These are phyloP conservation scores for Firmiana major DNA, from an alignment of 345 rosid species.

Conservation along the genomic window DNA sequence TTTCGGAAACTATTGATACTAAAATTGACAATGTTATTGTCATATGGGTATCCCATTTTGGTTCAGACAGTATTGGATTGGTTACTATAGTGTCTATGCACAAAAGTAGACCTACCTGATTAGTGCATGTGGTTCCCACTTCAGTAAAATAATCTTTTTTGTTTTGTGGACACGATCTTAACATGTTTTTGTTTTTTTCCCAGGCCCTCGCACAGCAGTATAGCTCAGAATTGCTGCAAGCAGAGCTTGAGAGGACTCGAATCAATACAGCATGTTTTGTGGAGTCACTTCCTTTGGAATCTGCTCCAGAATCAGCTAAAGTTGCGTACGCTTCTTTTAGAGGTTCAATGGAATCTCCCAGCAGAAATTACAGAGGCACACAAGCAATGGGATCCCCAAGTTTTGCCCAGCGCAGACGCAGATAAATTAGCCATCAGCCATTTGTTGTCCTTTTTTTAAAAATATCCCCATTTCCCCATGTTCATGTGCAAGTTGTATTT, in stretches of 20 bases:
- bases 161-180: neutral
- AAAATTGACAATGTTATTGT: neutral
- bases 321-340: constrained; percentile 55
- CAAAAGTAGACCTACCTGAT: neutral
- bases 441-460: too few relatives aligned
- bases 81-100: neutral
- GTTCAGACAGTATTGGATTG: neutral
- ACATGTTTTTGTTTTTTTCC: neutral
- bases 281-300: constrained; percentile 61
- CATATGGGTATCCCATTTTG: neutral
- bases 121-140: neutral
- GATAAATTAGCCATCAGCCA: constrained; percentile 30
- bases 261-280: constrained; percentile 85
- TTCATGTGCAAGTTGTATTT: neutral
- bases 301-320: constrained; percentile 64
- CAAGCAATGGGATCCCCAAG: constrained; percentile 57
- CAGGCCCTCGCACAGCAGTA: constrained; percentile 88
- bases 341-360: constrained; percentile 68
- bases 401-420: constrained; percentile 50
- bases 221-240: constrained; percentile 70
- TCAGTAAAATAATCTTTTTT: neutral
- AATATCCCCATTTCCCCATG: too few relatives aligned
- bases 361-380: constrained; percentile 43
- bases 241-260: constrained; percentile 90
- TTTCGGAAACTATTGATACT: neutral